phyloP scores from a whole-genome alignment of 495 filamentous ascomycete species.

The Aspergillus egyptiacus region DNA sequence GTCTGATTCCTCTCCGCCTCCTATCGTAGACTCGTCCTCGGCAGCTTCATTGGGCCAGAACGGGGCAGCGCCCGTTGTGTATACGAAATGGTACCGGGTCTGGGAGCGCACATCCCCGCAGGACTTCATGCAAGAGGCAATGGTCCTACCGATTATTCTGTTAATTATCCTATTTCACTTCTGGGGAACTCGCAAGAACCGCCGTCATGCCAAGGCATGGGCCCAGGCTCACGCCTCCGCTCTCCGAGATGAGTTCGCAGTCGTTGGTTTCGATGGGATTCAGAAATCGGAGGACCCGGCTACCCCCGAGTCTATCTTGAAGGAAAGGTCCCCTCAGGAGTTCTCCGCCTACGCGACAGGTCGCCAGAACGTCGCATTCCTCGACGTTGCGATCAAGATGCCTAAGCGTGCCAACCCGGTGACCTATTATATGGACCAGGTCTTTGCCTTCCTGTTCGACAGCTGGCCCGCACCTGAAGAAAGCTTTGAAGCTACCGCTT shows the following conservation, averaged over 20 bases:
- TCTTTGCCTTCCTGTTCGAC: constrained; percentile 73
- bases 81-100: constrained; percentile 94
- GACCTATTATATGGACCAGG: constrained; percentile 58
- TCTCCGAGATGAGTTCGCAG: constrained; percentile 75
- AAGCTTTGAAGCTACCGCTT: constrained; percentile 63
- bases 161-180: constrained; percentile 72
- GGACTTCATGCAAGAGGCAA: constrained; percentile 83
- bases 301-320: constrained; percentile 58
- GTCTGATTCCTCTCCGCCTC: constrained; percentile 55
- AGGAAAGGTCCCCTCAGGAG: constrained; percentile 78
- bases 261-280: constrained; percentile 68
- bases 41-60: constrained; percentile 44
- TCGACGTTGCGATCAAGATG: constrained; percentile 76
- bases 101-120: constrained; percentile 76
- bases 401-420: constrained; percentile 88
- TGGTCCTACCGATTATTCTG: constrained; percentile 69
- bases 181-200: constrained; percentile 77
- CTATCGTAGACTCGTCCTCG: constrained; percentile 37
- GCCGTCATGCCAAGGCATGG: constrained; percentile 73
- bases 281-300: constrained; percentile 28
- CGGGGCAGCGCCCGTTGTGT: constrained; percentile 46
- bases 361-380: constrained; percentile 84
- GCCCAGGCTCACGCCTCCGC: constrained; percentile 63
- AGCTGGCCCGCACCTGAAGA: constrained; percentile 63
- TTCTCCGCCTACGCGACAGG: constrained; percentile 89